Percentiles rank a stretch among this genome's conserved stretches.
Conservation (phyloP, 257 asterid species). For the Ehretia macrophylla region DNA sequence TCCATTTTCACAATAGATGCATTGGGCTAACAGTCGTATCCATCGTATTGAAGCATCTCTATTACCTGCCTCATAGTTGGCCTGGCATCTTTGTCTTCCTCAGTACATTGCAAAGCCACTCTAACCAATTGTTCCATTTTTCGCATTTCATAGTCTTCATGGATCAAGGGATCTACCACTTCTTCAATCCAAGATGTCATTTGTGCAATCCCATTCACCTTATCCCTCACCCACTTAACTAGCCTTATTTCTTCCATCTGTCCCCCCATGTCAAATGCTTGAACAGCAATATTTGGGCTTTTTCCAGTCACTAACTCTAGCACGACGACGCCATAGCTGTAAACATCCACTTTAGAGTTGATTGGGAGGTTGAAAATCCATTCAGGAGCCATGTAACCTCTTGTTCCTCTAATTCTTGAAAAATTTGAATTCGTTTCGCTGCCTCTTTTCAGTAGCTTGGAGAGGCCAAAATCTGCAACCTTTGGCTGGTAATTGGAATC, state of each 20-base stretch:
- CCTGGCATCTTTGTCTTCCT: constrained; percentile 30
- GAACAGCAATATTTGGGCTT: constrained; percentile 4
- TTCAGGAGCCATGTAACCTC: constrained; percentile 56
- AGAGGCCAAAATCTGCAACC: constrained; percentile 42
- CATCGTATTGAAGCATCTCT: constrained; percentile 8
- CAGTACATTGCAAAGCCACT: constrained; percentile 29
- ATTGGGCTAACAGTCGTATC: too few relatives aligned
- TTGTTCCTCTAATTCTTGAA: constrained; percentile 35
- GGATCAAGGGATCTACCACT: constrained; percentile 25
- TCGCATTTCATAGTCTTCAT: constrained; percentile 16
- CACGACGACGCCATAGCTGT: constrained; percentile 39
- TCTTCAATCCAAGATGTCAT: constrained; percentile 11
- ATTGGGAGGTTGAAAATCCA: constrained; percentile 37
- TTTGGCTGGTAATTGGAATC: constrained; percentile 28
- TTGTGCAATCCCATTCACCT: constrained; percentile 3
- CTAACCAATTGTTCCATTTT: constrained; percentile 19
- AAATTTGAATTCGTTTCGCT: constrained; percentile 7
- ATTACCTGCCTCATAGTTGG: constrained; percentile 38
- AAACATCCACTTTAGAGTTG: constrained; percentile 43
- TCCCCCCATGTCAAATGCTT: background rate
- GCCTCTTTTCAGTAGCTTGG: constrained; percentile 20
- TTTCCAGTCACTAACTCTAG: constrained; percentile 30
- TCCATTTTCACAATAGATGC: too few relatives aligned
- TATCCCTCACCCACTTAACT: constrained; percentile 30
- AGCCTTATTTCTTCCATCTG: constrained; percentile 16